Base-by-base conservation (phyloP, 1,284 basidiomycete genomes). In the Neonothopanus nambi region DNA sequence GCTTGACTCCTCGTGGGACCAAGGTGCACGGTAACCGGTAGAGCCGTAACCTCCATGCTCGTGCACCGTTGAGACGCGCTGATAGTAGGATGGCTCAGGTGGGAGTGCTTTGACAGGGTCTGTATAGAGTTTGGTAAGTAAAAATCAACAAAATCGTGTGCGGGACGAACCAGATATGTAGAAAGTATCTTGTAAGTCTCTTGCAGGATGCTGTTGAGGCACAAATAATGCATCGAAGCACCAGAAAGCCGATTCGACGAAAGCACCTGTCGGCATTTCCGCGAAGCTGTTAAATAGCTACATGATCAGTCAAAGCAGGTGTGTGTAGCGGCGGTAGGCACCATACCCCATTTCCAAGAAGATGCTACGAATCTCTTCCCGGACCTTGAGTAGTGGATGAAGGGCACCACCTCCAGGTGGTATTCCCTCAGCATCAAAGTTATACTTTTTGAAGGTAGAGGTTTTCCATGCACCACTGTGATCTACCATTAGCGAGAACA, bases 311-410 rank as follows among this genome's bases (percentile, higher is more conserved):
- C n/a, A 40, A n/a, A 52, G 37, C 9, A 28, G 53, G 21, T 40
- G 35, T 50, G 9, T 43, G 11, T 7, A 18, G 13, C 30, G 13
- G 8, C 2, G 30, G 8, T 13, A 33, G 4, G 70, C 81, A n/a
- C n/a, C n/a, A 53, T 62, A 95, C 93, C 97, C 97, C 94, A 99
- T 98, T 71, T 99, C 97, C 63, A 99, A 84, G 81, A 99, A 99
- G 67, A 99, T 98, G 68, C 92, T 91, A 49, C 95, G 83, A 70
- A 99, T 95, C 72, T 99, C 97, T 71, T 99, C 96, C 51, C 97
- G 83, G 33, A 99, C 97, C 77, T 99, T 99, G 61, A 99, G 83
- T 26, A 99, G 80, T 5, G 96, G 97, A 71, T 99, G 97, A 30
- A 99, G 77, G 11, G 95, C 94, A 47, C 97, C 97, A 26, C 93